Percentiles rank a stretch among this genome's conserved stretches.
phyloP scores from a whole-genome alignment of 164 flowering plant species.

The Vitis rupestris region DNA sequence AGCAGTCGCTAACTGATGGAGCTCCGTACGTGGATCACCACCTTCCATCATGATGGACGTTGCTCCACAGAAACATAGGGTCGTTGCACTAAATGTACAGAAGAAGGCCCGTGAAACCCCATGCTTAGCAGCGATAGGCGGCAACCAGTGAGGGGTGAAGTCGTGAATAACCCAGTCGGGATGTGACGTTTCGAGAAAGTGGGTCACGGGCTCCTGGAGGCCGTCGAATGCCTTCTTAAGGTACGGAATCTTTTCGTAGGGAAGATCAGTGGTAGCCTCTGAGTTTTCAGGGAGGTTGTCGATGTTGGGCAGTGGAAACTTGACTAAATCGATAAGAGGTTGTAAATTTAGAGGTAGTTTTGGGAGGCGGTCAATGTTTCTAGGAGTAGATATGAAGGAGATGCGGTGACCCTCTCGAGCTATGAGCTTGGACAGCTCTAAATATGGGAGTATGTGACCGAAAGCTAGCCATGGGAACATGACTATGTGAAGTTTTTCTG shows the following conservation, averaged over 20 bases:
- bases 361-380: conserved; percentile 31
- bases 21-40: not conserved
- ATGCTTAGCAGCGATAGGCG: conserved; percentile 17
- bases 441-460: conserved; percentile 41
- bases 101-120: conserved; percentile 18
- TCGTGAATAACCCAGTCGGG: conserved; percentile 42
- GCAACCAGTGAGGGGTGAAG: conserved; percentile 33
- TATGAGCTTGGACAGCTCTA: conserved; percentile 38
- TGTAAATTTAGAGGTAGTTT: conserved; percentile 13
- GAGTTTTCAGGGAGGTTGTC: conserved; percentile 18
- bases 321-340: conserved; percentile 15
- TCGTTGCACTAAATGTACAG: conserved; percentile 16
- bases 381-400: conserved; percentile 31
- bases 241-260: conserved; percentile 9
- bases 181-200: conserved; percentile 5
- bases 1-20: not conserved
- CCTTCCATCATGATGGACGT: not conserved
- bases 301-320: conserved; percentile 11
- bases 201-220: conserved; percentile 10
- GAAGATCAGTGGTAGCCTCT: conserved; percentile 33
- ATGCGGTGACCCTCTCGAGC: conserved; percentile 36
- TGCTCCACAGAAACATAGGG: conserved; percentile 5
- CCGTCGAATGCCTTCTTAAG: conserved; percentile 28
- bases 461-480: conserved; percentile 47
- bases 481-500: conserved; percentile 14